Evolutionary conservation across 768 basidiomycete species (phyloP).

Genomic region (Piloderma croceum): DNA sequence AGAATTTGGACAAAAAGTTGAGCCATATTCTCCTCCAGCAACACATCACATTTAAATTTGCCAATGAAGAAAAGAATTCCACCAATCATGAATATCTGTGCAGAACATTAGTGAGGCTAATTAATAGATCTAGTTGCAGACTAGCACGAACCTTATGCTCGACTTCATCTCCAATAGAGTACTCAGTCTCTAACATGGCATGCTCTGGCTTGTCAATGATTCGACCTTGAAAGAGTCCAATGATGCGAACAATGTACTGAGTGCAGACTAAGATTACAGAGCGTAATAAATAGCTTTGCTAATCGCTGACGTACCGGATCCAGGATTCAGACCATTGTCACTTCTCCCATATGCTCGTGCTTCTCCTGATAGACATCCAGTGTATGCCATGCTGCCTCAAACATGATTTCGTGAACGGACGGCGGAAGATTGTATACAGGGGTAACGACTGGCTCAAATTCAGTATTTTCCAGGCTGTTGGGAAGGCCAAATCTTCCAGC

Average conservation of each 20-base stretch:
- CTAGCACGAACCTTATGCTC: slow-evolving; percentile 13
- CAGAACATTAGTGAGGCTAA: slow-evolving; percentile 6
- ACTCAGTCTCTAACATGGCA: slow-evolving; percentile 10
- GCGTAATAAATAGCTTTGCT: slow-evolving; percentile 4
- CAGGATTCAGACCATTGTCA: slow-evolving; percentile 14
- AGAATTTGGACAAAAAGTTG: slow-evolving; percentile 17
- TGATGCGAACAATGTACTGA: too few species aligned
- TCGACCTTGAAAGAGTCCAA: slow-evolving; percentile 20
- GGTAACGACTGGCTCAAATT: slow-evolving; percentile 9
- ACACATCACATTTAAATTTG: slow-evolving; percentile 9
- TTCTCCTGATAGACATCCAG: slow-evolving; percentile 16
- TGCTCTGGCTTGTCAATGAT: slow-evolving; percentile 16
- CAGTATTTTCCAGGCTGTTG: slow-evolving; percentile 2
- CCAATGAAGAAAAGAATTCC: too few species aligned
- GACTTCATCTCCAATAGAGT: slow-evolving; percentile 15
- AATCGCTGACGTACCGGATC: slow-evolving; percentile 16
- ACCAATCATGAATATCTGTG: slow-evolving; percentile 16
- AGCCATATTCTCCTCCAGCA: slow-evolving; percentile 9
- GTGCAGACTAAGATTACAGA: slow-evolving; percentile 9
- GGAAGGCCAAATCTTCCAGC: slow-evolving; percentile 9
- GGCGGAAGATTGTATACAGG: slow-evolving; percentile 14
- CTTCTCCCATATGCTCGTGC: slow-evolving; percentile 11
- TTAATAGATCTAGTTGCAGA: too few species aligned
- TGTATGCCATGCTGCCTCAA: too few species aligned
- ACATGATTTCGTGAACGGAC: too few species aligned